phyloP scores from a whole-genome alignment of 768 basidiomycete species.

The Phlegmacium glaucopus region DNA sequence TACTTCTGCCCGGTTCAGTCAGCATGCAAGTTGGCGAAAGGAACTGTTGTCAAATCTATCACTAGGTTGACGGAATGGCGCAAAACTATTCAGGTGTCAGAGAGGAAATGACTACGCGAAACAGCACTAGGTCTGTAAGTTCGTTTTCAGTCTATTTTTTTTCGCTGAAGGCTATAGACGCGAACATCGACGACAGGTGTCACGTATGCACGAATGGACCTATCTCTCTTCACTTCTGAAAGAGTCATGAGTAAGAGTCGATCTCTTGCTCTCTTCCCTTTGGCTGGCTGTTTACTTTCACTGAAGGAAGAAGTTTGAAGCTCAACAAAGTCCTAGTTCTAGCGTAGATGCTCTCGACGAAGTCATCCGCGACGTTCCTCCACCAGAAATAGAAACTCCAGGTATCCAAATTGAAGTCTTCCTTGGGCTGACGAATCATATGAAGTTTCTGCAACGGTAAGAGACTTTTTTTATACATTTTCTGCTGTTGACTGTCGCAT shows the following conservation, averaged over 20 bases:
- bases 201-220: constrained; percentile 57
- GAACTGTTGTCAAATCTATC: too few relatives aligned
- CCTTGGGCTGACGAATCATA: constrained; percentile 71
- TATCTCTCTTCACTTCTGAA: constrained; percentile 64
- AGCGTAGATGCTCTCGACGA: too few relatives aligned
- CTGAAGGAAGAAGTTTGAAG: too few relatives aligned
- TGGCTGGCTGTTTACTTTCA: neutral
- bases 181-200: constrained; percentile 67
- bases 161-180: too few relatives aligned
- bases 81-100: constrained; percentile 62
- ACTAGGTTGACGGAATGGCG: too few relatives aligned
- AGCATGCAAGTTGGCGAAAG: too few relatives aligned
- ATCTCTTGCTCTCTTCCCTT: neutral
- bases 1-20: too few relatives aligned
- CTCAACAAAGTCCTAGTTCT: too few relatives aligned
- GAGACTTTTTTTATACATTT: too few relatives aligned
- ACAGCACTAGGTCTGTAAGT: constrained; percentile 68
- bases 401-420: too few relatives aligned
- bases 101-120: constrained; percentile 71
- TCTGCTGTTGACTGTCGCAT: neutral
- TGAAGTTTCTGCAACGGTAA: constrained; percentile 64
- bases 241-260: constrained; percentile 56
- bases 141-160: constrained; percentile 18
- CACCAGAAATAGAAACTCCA: too few relatives aligned
- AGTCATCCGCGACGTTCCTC: too few relatives aligned